Evolutionary conservation across 139 green algal genomes (phyloP), one percentile per base, ranked within the genome.

Genomic region (Chlorella sp.): DNA sequence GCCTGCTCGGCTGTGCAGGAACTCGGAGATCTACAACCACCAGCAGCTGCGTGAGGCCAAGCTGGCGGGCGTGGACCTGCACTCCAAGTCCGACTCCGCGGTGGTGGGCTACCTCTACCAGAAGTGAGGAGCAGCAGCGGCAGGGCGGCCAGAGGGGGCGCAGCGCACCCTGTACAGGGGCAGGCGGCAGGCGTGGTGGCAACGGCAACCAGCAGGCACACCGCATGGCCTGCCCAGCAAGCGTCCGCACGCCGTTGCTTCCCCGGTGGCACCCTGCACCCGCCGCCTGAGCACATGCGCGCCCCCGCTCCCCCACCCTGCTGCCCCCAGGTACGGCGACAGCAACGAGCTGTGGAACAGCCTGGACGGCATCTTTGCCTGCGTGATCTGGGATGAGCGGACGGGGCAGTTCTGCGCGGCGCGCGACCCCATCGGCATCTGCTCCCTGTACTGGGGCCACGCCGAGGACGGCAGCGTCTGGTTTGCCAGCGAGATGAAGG

Each of bases 401-500:
- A 94, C 88, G 17, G 76, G 91, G 70, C 87, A 87, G 57, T 96
- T 97, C 85, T 93, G 93, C 44, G 95, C 92, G 47, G 96, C 92
- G 2, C 85, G 97, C 1, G 97, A 99, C 89, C 94, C 95, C 38
- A 97, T 99, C 44, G 97, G 97, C 79, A 96, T 99, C 74, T 97
- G 93, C 80, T 93, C 95, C 44, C 82, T 99, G 82, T 99, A 99
- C 93, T 98, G 96, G 84, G 97, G 97, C 62, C 91, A 87, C 78
- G 92, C 89, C 69, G 74, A 84, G 7, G 93, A 97, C 72, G 97
- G 97, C 60, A 92, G 86, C 56, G 88, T 96, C 1, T 99, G 97
- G 97, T 95, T 98, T 65, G 90, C 95, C 30, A 95, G 87, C 47
- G 97, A 99, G 87, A 98, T 99, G 95, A 99, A 99, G 94, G 95